These are phyloP conservation scores for Pichia sp. DNA, from an alignment of 1,139 yeast species.

Conservation along the genomic window DNA sequence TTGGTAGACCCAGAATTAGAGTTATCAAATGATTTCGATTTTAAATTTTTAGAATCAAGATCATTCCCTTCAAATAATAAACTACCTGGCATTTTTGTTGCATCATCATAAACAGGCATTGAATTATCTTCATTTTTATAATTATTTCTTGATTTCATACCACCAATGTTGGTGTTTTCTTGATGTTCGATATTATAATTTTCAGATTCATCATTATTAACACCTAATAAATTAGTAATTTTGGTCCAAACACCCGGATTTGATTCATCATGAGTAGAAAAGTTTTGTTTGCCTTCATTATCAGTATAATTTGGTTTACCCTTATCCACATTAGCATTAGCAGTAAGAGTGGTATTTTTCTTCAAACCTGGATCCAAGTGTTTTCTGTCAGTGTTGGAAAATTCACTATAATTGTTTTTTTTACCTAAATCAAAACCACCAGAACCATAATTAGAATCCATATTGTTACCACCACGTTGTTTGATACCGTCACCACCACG, in stretches of 20 bases:
- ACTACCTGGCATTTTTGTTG: constrained; percentile 10
- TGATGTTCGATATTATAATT: not conserved
- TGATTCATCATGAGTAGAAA: not conserved
- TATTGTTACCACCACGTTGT: not conserved
- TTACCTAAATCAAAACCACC: not conserved
- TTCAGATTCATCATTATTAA: not conserved
- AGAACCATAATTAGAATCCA: not conserved
- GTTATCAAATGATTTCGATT: too few relatives aligned
- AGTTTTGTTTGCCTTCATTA: too few relatives aligned
- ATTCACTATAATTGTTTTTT: not conserved
- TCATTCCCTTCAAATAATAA: not conserved
- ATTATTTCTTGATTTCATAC: not conserved
- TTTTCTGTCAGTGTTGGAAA: not conserved
- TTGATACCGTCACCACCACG: not conserved
- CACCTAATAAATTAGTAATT: constrained; percentile 6
- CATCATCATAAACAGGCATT: not conserved
- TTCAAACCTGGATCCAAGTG: not conserved
- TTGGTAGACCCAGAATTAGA: too few relatives aligned
- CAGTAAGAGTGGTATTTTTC: too few relatives aligned
- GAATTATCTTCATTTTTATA: not conserved
- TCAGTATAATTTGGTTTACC: too few relatives aligned
- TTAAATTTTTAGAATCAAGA: not conserved
- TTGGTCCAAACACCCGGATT: constrained; percentile 4
- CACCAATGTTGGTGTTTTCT: not conserved
- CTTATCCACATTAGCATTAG: too few relatives aligned